Conservation (phyloP, 768 basidiomycete genomes). For the Inosperma sp. region DNA sequence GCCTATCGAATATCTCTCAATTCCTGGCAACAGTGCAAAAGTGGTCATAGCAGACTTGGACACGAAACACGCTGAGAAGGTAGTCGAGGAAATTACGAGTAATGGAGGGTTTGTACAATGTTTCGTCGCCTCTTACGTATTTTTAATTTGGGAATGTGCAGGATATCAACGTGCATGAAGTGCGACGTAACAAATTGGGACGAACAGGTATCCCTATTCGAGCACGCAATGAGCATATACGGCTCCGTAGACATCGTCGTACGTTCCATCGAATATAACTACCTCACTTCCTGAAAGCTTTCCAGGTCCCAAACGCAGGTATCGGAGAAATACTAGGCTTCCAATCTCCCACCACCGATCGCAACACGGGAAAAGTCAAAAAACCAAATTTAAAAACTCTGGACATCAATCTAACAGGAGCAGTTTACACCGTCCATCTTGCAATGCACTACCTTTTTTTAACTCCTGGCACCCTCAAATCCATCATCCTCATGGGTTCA, state of each 20-base stretch:
- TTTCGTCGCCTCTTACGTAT: background rate
- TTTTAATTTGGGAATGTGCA: slow-evolving; percentile 20
- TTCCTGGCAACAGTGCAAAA: slow-evolving; percentile 38
- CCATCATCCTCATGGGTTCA: slow-evolving; percentile 50
- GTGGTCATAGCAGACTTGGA: slow-evolving; percentile 53
- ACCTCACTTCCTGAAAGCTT: background rate
- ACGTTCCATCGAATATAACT: slow-evolving; percentile 13
- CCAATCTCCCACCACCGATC: slow-evolving; percentile 19
- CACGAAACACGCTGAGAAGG: slow-evolving; percentile 34
- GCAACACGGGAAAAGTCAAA: slow-evolving; percentile 39
- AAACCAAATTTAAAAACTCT: slow-evolving; percentile 43
- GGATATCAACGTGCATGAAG: slow-evolving; percentile 37
- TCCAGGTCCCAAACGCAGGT: slow-evolving; percentile 48
- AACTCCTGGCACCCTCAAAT: slow-evolving; percentile 41
- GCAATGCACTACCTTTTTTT: slow-evolving; percentile 47
- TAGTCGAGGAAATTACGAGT: slow-evolving; percentile 37
- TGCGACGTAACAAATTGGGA: slow-evolving; percentile 55
- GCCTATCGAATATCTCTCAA: background rate
- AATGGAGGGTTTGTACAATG: slow-evolving; percentile 39
- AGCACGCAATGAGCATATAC: slow-evolving; percentile 41
- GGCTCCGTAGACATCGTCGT: slow-evolving; percentile 54
- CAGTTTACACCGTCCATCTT: slow-evolving; percentile 46
- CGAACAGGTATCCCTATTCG: slow-evolving; percentile 48
- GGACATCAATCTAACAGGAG: slow-evolving; percentile 47
- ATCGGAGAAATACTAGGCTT: slow-evolving; percentile 35